Evolutionary conservation across 805 yeast species (phyloP).

Genomic region (Teunomyces lycoperdinae): DNA sequence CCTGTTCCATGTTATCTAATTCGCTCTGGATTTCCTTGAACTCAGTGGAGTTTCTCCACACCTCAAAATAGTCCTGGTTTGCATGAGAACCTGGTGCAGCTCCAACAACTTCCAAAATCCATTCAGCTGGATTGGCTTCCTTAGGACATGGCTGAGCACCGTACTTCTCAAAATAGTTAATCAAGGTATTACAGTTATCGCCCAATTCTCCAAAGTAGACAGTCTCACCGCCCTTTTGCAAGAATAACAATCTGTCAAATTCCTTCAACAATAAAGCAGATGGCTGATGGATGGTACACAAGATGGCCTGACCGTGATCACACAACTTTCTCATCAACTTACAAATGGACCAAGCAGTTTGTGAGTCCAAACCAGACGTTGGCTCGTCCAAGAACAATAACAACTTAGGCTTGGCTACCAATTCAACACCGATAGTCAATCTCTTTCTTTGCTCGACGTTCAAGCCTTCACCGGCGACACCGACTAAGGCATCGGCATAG

Average conservation of each 20-base stretch:
- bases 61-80: conserved; percentile 67
- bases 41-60: conserved; percentile 73
- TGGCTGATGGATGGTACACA: conserved; percentile 77
- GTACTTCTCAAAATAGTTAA: conserved; percentile 34
- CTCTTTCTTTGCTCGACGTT: conserved; percentile 42
- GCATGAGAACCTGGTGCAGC: conserved; percentile 82
- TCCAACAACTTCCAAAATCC: conserved; percentile 87
- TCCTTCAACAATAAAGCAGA: conserved; percentile 75
- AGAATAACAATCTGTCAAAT: conserved; percentile 66
- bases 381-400: conserved; percentile 42
- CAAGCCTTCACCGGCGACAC: conserved; percentile 36
- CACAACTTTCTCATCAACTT: conserved; percentile 39
- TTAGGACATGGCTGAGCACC: conserved; percentile 39
- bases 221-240: conserved; percentile 51
- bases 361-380: conserved; percentile 44
- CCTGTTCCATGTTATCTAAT: conserved; percentile 61
- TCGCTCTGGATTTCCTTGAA: conserved; percentile 56
- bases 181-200: conserved; percentile 23
- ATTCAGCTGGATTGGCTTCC: conserved; percentile 53
- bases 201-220: conserved; percentile 43
- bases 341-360: conserved; percentile 44
- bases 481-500: conserved; percentile 31
- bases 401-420: conserved; percentile 39
- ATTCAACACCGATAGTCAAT: conserved; percentile 41
- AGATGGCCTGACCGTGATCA: conserved; percentile 40